These are phyloP conservation scores for Pseudomonodictys pantanalensis DNA, from an alignment of 495 filamentous ascomycete genomes.

Conservation along the genomic window DNA sequence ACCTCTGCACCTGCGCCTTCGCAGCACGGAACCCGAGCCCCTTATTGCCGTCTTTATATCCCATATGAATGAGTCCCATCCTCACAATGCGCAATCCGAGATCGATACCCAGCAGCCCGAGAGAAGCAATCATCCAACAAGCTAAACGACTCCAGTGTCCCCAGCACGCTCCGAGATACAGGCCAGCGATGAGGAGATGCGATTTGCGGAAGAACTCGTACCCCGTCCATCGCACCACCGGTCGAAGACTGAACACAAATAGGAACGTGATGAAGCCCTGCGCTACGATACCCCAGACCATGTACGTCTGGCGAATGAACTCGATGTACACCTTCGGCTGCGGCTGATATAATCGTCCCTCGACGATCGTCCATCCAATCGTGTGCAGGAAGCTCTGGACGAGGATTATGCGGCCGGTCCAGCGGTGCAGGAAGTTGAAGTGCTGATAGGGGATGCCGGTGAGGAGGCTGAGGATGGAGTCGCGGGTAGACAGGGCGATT, in stretches of 20 bases:
- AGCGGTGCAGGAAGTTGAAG: conserved; percentile 69
- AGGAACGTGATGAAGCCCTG: conserved; percentile 57
- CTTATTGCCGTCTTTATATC: conserved; percentile 31
- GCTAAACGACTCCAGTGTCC: conserved; percentile 62
- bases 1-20: conserved; percentile 48
- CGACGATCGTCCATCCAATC: conserved; percentile 62
- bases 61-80: conserved; percentile 53
- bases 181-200: conserved; percentile 61
- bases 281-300: conserved; percentile 64
- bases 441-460: conserved; percentile 66
- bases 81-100: conserved; percentile 50
- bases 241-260: conserved; percentile 52
- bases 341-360: conserved; percentile 60
- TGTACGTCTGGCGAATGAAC: conserved; percentile 57
- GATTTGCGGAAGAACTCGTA: conserved; percentile 66
- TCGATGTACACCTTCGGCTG: conserved; percentile 54
- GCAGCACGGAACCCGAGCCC: conserved; percentile 49
- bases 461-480: conserved; percentile 58
- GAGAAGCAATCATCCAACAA: conserved; percentile 60
- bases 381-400: conserved; percentile 61
- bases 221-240: conserved; percentile 58
- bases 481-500: conserved; percentile 56
- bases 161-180: conserved; percentile 67
- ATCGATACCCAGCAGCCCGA: conserved; percentile 58
- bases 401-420: conserved; percentile 63